A percentile compares a stretch with the other conserved stretches of the same genome.
Evolutionary conservation across 306 rosid genomes (phyloP).

Genomic region (Malus asiatica): DNA sequence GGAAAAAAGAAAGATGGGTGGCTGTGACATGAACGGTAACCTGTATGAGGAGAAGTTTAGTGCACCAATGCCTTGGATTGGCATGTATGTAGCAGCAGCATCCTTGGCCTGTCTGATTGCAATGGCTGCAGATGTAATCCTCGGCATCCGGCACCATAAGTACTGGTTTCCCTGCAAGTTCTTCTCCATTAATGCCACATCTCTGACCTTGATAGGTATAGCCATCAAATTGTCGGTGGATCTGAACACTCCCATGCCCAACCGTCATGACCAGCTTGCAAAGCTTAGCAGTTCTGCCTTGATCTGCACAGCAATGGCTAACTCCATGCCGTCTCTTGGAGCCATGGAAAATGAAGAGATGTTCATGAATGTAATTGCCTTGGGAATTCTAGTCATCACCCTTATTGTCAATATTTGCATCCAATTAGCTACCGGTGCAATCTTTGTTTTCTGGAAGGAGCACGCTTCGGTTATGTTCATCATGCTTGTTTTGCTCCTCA

Average conservation of each 20-base stretch:
- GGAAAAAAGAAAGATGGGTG: constrained; percentile 32
- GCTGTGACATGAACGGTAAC: constrained; percentile 45
- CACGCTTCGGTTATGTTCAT: constrained; percentile 43
- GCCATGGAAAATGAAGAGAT: constrained; percentile 57
- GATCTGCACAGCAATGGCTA: constrained; percentile 62
- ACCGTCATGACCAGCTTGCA: constrained; percentile 61
- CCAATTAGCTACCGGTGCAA: constrained; percentile 74
- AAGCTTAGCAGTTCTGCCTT: constrained; percentile 71
- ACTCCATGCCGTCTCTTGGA: constrained; percentile 84
- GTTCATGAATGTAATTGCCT: constrained; percentile 61
- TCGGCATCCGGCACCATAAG: constrained; percentile 37
- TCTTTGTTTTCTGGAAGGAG: constrained; percentile 62
- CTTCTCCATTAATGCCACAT: constrained; percentile 71
- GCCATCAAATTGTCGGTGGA: constrained; percentile 63
- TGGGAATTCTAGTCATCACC: constrained; percentile 68
- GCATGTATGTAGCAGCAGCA: constrained; percentile 75
- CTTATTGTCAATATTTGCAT: constrained; percentile 62
- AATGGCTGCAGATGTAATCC: constrained; percentile 50
- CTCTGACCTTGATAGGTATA: constrained; percentile 60
- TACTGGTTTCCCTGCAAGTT: constrained; percentile 75
- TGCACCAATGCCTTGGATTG: constrained; percentile 91
- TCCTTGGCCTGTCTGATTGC: constrained; percentile 52
- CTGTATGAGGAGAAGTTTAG: constrained; percentile 62
- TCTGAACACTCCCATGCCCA: constrained; percentile 80
- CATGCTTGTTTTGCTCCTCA: constrained; percentile 58